phyloP scores from a whole-genome alignment of 2,329 filamentous ascomycete species.

The Colletotrichum endophyticum region DNA sequence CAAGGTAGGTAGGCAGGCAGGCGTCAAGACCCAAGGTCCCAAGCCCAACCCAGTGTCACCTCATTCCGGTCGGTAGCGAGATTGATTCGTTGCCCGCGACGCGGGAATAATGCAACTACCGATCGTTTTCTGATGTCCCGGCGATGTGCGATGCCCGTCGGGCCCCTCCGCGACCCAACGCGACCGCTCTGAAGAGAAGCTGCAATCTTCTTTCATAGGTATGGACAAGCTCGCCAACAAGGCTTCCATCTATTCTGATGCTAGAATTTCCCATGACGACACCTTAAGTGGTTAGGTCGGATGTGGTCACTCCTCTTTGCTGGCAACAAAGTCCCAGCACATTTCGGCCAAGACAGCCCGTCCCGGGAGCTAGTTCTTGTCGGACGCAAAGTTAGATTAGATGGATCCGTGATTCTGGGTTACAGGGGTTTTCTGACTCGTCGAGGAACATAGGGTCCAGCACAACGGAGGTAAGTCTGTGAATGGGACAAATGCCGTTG shows the following conservation, averaged over 20 bases:
- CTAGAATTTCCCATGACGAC: not conserved
- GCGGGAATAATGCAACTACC: not conserved
- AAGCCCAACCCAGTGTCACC: not conserved
- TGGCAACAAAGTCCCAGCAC: not conserved
- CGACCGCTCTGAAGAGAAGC: not conserved
- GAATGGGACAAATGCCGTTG: not conserved
- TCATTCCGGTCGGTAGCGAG: not conserved
- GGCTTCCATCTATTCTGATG: not conserved
- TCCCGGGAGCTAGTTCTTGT: not conserved
- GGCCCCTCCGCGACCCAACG: not conserved
- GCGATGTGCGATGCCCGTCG: not conserved
- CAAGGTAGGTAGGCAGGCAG: not conserved
- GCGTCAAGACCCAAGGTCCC: not conserved
- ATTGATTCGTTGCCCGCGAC: not conserved
- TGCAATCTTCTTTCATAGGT: not conserved
- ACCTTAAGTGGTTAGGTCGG: not conserved
- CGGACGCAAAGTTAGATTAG: not conserved
- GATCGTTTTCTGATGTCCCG: not conserved
- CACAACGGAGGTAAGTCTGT: not conserved
- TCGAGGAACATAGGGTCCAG: not conserved
- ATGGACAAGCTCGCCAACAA: not conserved
- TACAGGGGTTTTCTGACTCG: not conserved
- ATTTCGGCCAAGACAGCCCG: not conserved
- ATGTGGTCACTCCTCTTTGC: not conserved
- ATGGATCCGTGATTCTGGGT: not conserved